Conservation (phyloP, 768 basidiomycete genomes). For the Collybiopsis confluens region DNA sequence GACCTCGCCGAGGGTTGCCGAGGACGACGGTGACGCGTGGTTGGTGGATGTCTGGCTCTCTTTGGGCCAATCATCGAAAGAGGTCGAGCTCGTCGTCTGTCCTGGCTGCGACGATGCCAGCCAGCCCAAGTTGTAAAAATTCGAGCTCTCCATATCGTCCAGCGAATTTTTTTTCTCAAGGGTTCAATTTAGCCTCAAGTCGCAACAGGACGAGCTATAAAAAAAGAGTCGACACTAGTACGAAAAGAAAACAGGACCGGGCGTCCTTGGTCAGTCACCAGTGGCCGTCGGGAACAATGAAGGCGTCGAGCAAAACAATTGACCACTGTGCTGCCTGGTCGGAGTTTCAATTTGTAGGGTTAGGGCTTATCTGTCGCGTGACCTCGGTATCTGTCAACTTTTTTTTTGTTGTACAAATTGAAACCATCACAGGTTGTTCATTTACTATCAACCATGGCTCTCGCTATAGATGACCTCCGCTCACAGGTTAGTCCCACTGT, state of each 20-base stretch:
- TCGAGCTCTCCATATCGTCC: slow-evolving; percentile 18
- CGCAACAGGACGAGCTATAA: neutral
- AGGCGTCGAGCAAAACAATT: too few species aligned
- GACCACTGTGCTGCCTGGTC: too few species aligned
- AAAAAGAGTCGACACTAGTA: neutral
- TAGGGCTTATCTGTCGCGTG: too few species aligned
- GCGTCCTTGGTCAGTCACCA: too few species aligned
- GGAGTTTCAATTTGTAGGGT: too few species aligned
- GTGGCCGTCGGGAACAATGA: too few species aligned
- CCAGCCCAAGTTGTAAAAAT: slow-evolving; percentile 39
- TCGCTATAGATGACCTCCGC: slow-evolving; percentile 27
- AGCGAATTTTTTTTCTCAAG: neutral
- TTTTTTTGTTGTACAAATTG: too few species aligned
- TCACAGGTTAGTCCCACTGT: slow-evolving; percentile 25
- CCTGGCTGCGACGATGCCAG: slow-evolving; percentile 26
- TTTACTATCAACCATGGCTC: slow-evolving; percentile 13
- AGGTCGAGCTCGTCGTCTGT: slow-evolving; percentile 17
- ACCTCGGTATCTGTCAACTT: too few species aligned
- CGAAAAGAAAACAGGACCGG: neutral
- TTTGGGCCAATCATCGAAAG: slow-evolving; percentile 41
- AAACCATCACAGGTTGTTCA: too few species aligned
- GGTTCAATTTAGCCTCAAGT: neutral
- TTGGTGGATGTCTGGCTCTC: slow-evolving; percentile 23
- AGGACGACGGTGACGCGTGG: slow-evolving; percentile 3
- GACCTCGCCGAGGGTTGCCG: neutral